Conservation (phyloP, 2,329 filamentous ascomycete species). For the Penicillium griseofulvum region DNA sequence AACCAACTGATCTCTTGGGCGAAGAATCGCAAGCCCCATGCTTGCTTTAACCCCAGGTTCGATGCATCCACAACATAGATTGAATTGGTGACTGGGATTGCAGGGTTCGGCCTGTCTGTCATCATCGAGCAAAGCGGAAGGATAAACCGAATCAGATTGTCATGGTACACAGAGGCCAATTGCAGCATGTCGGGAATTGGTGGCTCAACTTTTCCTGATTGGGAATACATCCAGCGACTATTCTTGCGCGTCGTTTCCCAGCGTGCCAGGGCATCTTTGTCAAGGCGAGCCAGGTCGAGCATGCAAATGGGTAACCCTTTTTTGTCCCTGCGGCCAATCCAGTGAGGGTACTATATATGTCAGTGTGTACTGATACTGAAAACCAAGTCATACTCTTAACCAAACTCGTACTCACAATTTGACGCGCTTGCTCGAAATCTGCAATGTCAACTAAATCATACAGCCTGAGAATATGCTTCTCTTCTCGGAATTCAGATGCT, state of each 20-base stretch:
- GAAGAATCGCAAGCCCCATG: constrained; percentile 21
- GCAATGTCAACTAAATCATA: constrained; percentile 18
- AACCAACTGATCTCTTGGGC: constrained; percentile 24
- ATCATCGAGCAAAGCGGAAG: constrained; percentile 25
- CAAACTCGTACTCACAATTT: constrained; percentile 12
- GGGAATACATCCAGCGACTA: not conserved
- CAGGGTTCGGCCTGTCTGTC: constrained; percentile 7
- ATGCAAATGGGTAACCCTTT: constrained; percentile 21
- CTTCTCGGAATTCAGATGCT: constrained; percentile 11
- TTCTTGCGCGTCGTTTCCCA: constrained; percentile 18
- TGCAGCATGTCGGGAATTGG: constrained; percentile 20
- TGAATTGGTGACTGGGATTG: constrained; percentile 10
- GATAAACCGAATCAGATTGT: constrained; percentile 21
- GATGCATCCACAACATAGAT: constrained; percentile 25
- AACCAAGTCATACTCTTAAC: no score
- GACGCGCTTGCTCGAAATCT: constrained; percentile 20
- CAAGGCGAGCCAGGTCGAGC: constrained; percentile 16
- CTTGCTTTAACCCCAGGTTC: constrained; percentile 20
- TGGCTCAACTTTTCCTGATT: not conserved
- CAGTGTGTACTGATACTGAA: not conserved
- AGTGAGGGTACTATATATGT: constrained; percentile 25
- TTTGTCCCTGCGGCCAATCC: constrained; percentile 27
- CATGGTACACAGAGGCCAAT: constrained; percentile 17
- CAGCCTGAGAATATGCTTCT: constrained; percentile 14
- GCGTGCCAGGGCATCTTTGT: constrained; percentile 6